Evolutionary conservation across 2,329 filamentous ascomycete genomes (phyloP).

Genomic region (Fusarium penzigii): DNA sequence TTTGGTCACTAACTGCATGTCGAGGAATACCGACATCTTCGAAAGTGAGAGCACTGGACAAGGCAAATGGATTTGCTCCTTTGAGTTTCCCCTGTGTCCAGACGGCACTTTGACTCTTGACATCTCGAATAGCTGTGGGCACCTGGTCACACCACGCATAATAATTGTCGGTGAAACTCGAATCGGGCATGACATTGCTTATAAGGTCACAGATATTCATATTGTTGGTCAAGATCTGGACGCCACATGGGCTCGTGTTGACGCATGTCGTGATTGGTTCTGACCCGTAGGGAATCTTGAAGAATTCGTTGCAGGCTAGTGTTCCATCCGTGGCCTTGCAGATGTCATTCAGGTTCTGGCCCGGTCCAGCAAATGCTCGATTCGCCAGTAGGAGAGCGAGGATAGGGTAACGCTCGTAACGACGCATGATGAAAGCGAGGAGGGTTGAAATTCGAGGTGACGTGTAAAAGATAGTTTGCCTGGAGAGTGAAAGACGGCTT

Average conservation of each 20-base stretch:
- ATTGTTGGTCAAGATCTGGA: conserved; percentile 10
- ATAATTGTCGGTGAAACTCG: conserved; percentile 7
- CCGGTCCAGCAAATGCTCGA: conserved; percentile 6
- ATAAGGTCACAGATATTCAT: conserved; percentile 14
- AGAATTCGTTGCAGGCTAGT: conserved; percentile 10
- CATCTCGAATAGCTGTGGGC: conserved; percentile 5
- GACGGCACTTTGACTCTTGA: conserved; percentile 6
- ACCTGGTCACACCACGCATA: conserved; percentile 3
- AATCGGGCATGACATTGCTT: conserved; percentile 2
- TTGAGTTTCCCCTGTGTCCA: conserved; percentile 15
- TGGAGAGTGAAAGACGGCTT: too few relatives aligned
- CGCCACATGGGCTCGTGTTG: conserved; percentile 13
- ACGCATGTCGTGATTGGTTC: conserved; percentile 9
- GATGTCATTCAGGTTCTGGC: conserved; percentile 10
- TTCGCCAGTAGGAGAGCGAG: neutral
- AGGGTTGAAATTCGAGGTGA: too few relatives aligned
- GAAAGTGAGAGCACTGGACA: neutral
- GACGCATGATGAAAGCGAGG: neutral
- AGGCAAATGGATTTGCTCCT: neutral
- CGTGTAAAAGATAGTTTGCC: too few relatives aligned
- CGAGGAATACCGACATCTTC: conserved; percentile 1
- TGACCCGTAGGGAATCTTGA: conserved; percentile 12
- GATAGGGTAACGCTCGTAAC: neutral
- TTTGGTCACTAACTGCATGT: neutral
- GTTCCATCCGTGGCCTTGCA: conserved; percentile 16